Evolutionary conservation across 805 yeast genomes (phyloP).

Genomic region (Cyberlindnera bimundalis): DNA sequence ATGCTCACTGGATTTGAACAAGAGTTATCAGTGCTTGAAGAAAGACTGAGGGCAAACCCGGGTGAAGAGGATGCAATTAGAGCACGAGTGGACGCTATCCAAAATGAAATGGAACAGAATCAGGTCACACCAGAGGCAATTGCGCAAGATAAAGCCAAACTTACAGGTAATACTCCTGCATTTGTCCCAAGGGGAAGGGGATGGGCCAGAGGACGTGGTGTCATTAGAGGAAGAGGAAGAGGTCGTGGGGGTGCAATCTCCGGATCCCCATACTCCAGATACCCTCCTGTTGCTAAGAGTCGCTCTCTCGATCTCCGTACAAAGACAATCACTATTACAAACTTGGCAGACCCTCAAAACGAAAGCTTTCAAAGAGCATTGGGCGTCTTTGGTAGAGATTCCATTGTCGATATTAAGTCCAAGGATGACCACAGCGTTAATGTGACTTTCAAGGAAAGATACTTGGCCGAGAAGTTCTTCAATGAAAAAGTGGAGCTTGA

Average conservation of each 20-base stretch:
- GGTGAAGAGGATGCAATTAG: constrained; percentile 16
- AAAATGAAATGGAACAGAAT: constrained; percentile 17
- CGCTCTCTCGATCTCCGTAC: constrained; percentile 26
- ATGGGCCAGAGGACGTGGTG: constrained; percentile 13
- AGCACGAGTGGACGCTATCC: constrained; percentile 15
- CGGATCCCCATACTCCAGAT: constrained; percentile 21
- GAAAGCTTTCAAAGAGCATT: constrained; percentile 16
- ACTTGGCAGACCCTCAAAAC: constrained; percentile 16
- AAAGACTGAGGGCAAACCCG: constrained; percentile 17
- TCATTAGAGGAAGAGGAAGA: constrained; percentile 13
- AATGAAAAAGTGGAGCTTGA: constrained; percentile 13
- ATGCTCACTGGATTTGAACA: constrained; percentile 34
- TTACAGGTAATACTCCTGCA: constrained; percentile 12
- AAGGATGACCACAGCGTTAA: constrained; percentile 12
- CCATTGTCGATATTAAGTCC: constrained; percentile 3
- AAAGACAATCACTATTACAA: constrained; percentile 20
- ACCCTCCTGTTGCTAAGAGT: not conserved
- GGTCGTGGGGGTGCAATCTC: constrained; percentile 2
- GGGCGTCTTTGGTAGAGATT: constrained; percentile 17
- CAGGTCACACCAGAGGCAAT: constrained; percentile 24
- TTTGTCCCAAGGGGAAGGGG: constrained; percentile 13
- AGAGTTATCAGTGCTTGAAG: constrained; percentile 23
- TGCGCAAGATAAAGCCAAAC: constrained; percentile 19
- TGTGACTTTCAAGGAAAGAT: constrained; percentile 24
- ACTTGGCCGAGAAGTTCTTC: constrained; percentile 24